Evolutionary conservation across 352 stramenopile species (phyloP).

Genomic region (Sclerospora graminicola): DNA sequence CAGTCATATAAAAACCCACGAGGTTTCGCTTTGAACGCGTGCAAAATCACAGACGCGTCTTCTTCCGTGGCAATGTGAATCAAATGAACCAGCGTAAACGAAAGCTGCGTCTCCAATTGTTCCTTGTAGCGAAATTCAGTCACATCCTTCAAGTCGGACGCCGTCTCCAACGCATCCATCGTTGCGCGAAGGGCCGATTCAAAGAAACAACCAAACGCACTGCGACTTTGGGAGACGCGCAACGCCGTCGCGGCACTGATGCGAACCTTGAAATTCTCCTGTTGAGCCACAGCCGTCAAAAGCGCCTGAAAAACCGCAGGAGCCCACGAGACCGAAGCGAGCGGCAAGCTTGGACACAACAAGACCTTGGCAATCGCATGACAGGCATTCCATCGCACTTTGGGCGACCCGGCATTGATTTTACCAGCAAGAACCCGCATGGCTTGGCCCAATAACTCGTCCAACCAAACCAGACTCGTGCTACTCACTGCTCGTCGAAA

Average conservation of each 20-base stretch:
- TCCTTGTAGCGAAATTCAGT: conserved; percentile 88
- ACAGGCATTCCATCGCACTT: conserved; percentile 83
- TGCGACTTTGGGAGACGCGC: conserved; percentile 55
- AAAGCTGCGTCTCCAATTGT: conserved; percentile 79
- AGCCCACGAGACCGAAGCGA: conserved; percentile 70
- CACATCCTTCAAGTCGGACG: conserved; percentile 78
- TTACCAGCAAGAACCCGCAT: conserved; percentile 66
- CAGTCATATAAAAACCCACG: conserved; percentile 80
- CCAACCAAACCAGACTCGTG: conserved; percentile 24
- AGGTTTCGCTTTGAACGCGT: conserved; percentile 54
- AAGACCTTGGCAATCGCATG: conserved; percentile 83
- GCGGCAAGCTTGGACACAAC: conserved; percentile 60
- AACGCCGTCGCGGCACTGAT: conserved; percentile 76
- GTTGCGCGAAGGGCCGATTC: conserved; percentile 44
- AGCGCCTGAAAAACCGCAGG: conserved; percentile 68
- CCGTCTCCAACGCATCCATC: conserved; percentile 73
- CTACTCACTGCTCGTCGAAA: conserved; percentile 31
- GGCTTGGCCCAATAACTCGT: conserved; percentile 52
- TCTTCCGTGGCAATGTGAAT: conserved; percentile 67
- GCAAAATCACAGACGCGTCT: conserved; percentile 59
- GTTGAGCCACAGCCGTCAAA: conserved; percentile 63
- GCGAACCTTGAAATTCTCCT: conserved; percentile 86
- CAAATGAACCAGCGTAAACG: conserved; percentile 77
- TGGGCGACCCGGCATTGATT: conserved; percentile 69
- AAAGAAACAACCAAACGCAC: conserved; percentile 68